These are phyloP conservation scores for Diplodia corticola DNA, from an alignment of 2,329 filamentous ascomycete species.

Conservation along the genomic window DNA sequence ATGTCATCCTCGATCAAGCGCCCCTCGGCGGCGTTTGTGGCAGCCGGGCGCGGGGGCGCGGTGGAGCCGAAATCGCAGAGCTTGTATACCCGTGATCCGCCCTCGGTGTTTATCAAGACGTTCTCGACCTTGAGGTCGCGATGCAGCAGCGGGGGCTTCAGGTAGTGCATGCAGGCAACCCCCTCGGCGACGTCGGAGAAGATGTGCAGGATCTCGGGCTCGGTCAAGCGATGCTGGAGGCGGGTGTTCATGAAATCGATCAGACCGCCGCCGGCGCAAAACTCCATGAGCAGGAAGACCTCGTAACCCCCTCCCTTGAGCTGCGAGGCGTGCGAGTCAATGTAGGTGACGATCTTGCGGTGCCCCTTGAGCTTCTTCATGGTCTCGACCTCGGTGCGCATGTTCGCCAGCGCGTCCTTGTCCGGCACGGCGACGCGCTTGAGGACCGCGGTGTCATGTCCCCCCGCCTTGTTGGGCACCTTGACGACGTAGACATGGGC, in stretches of 20 bases:
- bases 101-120: constrained; percentile 76
- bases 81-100: constrained; percentile 77
- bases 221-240: constrained; percentile 91
- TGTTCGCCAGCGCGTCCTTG: constrained; percentile 88
- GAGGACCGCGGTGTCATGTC: constrained; percentile 78
- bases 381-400: constrained; percentile 98
- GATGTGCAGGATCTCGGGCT: constrained; percentile 96
- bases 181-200: constrained; percentile 95
- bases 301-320: constrained; percentile 91
- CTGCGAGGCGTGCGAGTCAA: constrained; percentile 96
- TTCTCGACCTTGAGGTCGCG: constrained; percentile 98
- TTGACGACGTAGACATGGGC: constrained; percentile 97
- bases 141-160: constrained; percentile 89
- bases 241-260: constrained; percentile 99
- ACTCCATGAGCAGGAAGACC: constrained; percentile 98
- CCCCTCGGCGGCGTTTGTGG: constrained; percentile 83
- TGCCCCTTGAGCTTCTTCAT: constrained; percentile 99
- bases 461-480: constrained; percentile 68
- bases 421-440: constrained; percentile 97
- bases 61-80: constrained; percentile 97
- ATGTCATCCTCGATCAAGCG: constrained; percentile 94
- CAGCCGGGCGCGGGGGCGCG: constrained; percentile 78
- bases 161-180: constrained; percentile 98
- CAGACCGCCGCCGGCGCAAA: constrained; percentile 87
- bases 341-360: constrained; percentile 93